These are phyloP conservation scores for Striga asiatica DNA, from an alignment of 257 asterid species.

Conservation along the genomic window DNA sequence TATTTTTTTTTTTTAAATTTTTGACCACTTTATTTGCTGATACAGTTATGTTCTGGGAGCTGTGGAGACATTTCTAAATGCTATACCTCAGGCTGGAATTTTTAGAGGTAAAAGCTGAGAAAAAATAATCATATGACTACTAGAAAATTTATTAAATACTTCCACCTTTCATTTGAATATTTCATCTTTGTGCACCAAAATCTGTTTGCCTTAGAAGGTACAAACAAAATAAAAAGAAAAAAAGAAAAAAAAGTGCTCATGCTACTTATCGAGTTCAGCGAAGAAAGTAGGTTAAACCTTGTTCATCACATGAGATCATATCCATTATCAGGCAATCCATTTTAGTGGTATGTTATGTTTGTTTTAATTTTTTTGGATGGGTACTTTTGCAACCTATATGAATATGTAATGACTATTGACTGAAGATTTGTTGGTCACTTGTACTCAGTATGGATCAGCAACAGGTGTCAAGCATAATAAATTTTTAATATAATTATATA, in stretches of 20 bases:
- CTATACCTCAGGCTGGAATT: slow-evolving; percentile 91
- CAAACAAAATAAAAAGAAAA: neutral
- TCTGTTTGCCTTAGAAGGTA: too few species aligned
- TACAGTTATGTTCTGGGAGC: slow-evolving; percentile 96
- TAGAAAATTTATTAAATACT: neutral
- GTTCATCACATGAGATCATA: too few species aligned
- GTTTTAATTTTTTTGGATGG: too few species aligned
- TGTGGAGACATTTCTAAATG: slow-evolving; percentile 92
- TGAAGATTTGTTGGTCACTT: neutral
- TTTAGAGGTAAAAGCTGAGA: slow-evolving; percentile 54
- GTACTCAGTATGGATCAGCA: too few species aligned
- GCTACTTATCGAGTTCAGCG: slow-evolving; percentile 3
- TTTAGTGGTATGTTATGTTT: too few species aligned
- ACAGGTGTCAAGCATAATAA: too few species aligned
- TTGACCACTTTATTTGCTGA: slow-evolving; percentile 15
- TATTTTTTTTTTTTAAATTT: slow-evolving; percentile 10
- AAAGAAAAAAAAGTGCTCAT: neutral
- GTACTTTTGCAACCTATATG: neutral
- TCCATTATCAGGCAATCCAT: neutral
- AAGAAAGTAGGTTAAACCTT: too few species aligned
- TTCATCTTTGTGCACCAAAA: neutral
- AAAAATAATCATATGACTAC: slow-evolving; percentile 9
- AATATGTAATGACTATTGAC: neutral
- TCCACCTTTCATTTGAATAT: neutral
- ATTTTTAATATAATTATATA: too few species aligned